Evolutionary conservation across 2,329 filamentous ascomycete species (phyloP), one percentile per base, ranked within the genome.

Genomic region (Penicillium sp.): DNA sequence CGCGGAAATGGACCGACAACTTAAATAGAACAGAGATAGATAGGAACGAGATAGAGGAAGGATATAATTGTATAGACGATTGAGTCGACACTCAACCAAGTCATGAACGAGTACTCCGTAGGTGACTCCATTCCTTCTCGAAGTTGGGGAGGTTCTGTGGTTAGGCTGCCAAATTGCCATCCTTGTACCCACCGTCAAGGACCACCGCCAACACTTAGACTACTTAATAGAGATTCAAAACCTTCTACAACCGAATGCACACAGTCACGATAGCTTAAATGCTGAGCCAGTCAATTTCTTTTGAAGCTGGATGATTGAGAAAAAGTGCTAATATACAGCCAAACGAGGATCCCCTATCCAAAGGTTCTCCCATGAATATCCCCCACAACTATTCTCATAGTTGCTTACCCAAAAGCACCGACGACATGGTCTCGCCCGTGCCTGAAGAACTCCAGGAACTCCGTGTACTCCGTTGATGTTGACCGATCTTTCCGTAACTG

Each of bases 361-460:
- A 17, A n/a, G 38, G 50, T 53, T 41, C 37, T 34, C 47, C 48
- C n/a, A 42, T 12, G 15, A 20, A 25, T 8, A 17, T 8, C 12
- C 28, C 39, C 51, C 22, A 31, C n/a, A 35, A 54, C 38, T 22
- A 15, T 4, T 64, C 64, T 64, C 11, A 72, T 57, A 61, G 51
- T 60, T 67, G 66, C 63, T 75, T 75, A 57, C 71, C 69, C 69
- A 65, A 65, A 25, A 72, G 65, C 59, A 69, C 63, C 71, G 70
- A 73, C 67, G 66, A 67, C 57, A 72, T 64, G 47, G 68, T 66
- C 67, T 71, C 66, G 59, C 66, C 64, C 41, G 52, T 38, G 11
- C 28, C 51, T 42, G 65, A 68, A 63, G 71, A 77, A 75, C 76
- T 74, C 71, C 75, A 64, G 63, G 71, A 78, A 76, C 75, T 76